Conservation (phyloP, 345 rosid genomes). For the Syzygium aromaticum region DNA sequence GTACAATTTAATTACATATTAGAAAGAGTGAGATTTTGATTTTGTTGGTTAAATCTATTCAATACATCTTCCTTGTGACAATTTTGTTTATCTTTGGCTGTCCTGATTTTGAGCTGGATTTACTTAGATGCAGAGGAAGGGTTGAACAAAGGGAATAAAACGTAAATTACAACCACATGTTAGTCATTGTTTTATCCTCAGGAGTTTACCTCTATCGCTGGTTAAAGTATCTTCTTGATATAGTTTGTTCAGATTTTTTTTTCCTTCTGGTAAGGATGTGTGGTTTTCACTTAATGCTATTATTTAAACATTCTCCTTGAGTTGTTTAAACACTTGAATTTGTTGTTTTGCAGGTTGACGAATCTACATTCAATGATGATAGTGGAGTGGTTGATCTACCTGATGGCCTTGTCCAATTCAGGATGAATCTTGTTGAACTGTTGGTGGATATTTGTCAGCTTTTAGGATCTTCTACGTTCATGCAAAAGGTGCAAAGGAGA, state of each 20-base stretch:
- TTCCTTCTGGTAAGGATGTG: neutral
- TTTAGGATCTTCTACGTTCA: slow-evolving; percentile 47
- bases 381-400: slow-evolving; percentile 59
- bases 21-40: neutral
- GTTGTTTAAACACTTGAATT: neutral
- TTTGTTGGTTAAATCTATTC: neutral
- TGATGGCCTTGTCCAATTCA: slow-evolving; percentile 74
- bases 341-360: slow-evolving; percentile 61
- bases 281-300: neutral
- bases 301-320: neutral
- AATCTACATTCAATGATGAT: slow-evolving; percentile 51
- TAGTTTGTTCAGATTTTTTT: neutral
- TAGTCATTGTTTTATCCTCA: neutral
- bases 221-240: neutral
- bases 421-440: slow-evolving; percentile 84
- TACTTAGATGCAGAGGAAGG: neutral
- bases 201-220: neutral
- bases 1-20: neutral
- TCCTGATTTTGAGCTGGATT: neutral
- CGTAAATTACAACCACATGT: neutral
- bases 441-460: slow-evolving; percentile 90
- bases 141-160: neutral
- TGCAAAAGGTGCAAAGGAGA: slow-evolving; percentile 50
- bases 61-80: neutral
- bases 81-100: neutral